Evolutionary conservation across 208 protist species (phyloP).

Genomic region (Leishmania tropica): DNA sequence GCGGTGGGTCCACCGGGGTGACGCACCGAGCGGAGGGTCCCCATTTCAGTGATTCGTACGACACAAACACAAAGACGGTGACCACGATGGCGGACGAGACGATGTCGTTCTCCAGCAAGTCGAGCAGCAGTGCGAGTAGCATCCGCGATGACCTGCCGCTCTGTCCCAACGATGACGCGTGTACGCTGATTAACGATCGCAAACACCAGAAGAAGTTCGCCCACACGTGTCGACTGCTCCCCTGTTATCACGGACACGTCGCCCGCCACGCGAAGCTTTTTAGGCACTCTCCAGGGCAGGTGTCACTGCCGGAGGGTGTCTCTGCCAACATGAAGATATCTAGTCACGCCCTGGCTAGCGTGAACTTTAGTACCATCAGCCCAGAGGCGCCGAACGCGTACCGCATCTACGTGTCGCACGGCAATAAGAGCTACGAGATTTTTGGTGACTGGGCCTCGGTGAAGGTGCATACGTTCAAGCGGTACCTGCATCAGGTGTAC

Average conservation of each 20-base stretch:
- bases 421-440: conserved; percentile 82
- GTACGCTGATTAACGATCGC: conserved; percentile 77
- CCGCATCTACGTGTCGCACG: conserved; percentile 78
- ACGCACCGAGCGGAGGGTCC: neutral
- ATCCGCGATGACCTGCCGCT: conserved; percentile 66
- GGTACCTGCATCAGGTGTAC: conserved; percentile 87
- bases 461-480: conserved; percentile 88
- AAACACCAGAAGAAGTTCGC: conserved; percentile 83
- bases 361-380: conserved; percentile 86
- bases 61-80: conserved; percentile 18
- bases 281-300: conserved; percentile 75
- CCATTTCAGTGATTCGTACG: conserved; percentile 13
- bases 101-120: conserved; percentile 44
- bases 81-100: conserved; percentile 38
- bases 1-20: neutral
- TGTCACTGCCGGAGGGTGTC: conserved; percentile 52
- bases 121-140: conserved; percentile 69
- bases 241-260: conserved; percentile 86
- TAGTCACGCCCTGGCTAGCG: conserved; percentile 66
- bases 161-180: conserved; percentile 76
- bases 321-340: conserved; percentile 50
- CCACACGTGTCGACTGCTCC: conserved; percentile 87
- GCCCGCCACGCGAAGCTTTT: conserved; percentile 78
- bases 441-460: conserved; percentile 86
- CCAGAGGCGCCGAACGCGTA: conserved; percentile 81